Conservation (phyloP, 345 rosid genomes). For the Bruguiera parviflora region DNA sequence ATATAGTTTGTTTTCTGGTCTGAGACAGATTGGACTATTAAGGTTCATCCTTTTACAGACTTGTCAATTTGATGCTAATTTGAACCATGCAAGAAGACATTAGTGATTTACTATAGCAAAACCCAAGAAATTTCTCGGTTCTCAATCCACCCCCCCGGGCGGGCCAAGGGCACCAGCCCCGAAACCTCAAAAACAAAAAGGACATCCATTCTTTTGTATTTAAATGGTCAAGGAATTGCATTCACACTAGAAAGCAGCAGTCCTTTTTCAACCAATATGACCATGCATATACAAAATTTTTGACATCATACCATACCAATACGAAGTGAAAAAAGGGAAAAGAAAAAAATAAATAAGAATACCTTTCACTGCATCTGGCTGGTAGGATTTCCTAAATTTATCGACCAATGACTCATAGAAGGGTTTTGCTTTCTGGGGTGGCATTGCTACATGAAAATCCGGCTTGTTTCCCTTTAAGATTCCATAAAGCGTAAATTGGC, state of each 20-base stretch:
- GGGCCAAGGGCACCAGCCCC: no score
- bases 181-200: no score
- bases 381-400: conserved; percentile 55
- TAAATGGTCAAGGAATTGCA: not conserved
- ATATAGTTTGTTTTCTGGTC: no score
- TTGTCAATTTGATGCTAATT: no score
- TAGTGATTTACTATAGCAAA: no score
- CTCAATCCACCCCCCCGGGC: no score
- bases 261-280: not conserved
- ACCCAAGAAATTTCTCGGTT: no score
- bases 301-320: no score
- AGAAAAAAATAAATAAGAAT: not conserved
- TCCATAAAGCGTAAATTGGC: conserved; percentile 89
- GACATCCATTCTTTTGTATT: no score
- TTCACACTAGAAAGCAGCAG: not conserved
- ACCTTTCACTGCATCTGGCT: conserved; percentile 64
- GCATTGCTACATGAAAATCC: conserved; percentile 92
- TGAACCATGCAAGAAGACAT: no score
- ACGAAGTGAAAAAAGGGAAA: not conserved
- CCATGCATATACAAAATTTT: not conserved
- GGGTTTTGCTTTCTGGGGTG: conserved; percentile 74
- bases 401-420: conserved; percentile 69
- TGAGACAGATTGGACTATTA: no score
- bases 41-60: no score
- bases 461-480: conserved; percentile 97